Percentiles rank a stretch among this genome's conserved stretches.
These are phyloP conservation scores for Rhizopogon sp. DNA, from an alignment of 768 basidiomycete genomes.

Conservation along the genomic window DNA sequence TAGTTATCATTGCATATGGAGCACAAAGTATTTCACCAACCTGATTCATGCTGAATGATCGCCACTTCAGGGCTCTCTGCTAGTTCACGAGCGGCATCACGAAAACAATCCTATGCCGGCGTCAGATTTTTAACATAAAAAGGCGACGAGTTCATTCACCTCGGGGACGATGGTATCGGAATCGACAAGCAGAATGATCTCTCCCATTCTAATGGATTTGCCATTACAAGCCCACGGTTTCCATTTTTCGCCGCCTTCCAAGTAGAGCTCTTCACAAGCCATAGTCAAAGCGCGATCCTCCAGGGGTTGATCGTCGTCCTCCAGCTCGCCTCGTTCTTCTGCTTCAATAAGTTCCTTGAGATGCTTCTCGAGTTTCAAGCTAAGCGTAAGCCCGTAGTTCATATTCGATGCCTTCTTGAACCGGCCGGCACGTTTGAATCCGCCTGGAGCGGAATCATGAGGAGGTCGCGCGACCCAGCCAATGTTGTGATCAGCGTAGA, in stretches of 20 bases:
- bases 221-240: conserved; percentile 77
- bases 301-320: conserved; percentile 36
- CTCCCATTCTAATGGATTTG: conserved; percentile 69
- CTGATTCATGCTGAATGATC: conserved; percentile 84
- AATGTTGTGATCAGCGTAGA: conserved; percentile 68
- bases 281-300: conserved; percentile 71
- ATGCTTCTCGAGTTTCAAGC: conserved; percentile 46
- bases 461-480: conserved; percentile 78
- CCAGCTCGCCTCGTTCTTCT: conserved; percentile 36
- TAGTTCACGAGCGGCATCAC: conserved; percentile 80
- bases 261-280: conserved; percentile 69
- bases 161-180: conserved; percentile 78
- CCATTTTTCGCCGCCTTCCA: conserved; percentile 53
- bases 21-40: conserved; percentile 27
- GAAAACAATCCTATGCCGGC: conserved; percentile 62
- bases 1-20: neutral
- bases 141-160: conserved; percentile 24
- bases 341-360: conserved; percentile 35
- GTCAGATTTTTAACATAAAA: neutral
- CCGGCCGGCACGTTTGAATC: conserved; percentile 62
- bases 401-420: conserved; percentile 91
- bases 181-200: conserved; percentile 76
- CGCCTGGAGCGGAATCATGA: conserved; percentile 44
- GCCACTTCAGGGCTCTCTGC: conserved; percentile 74
- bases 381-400: conserved; percentile 63